Percentiles rank a stretch among this genome's conserved stretches.
These are phyloP conservation scores for Alternaria longipes DNA, from an alignment of 2,329 filamentous ascomycete species.

Conservation along the genomic window DNA sequence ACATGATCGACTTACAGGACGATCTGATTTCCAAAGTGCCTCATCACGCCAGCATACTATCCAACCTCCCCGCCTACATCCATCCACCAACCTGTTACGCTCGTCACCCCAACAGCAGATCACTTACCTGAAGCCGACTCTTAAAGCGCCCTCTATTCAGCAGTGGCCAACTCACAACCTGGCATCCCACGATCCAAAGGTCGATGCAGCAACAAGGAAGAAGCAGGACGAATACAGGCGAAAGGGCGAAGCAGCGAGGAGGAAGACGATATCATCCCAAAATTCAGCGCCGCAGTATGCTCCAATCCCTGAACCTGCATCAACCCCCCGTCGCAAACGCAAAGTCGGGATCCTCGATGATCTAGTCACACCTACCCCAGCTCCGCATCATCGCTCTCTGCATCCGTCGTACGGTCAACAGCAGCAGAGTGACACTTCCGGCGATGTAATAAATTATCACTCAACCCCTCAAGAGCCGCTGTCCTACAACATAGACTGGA, in stretches of 20 bases:
- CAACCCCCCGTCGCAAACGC: constrained; percentile 2
- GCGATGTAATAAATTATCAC: background rate
- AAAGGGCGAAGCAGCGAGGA: constrained; percentile 4
- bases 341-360: background rate
- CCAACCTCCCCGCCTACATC: background rate
- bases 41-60: background rate
- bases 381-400: background rate
- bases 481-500: background rate
- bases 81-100: background rate
- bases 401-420: background rate
- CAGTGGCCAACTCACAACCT: constrained; percentile 26
- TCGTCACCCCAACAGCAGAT: background rate
- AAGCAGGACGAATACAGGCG: constrained; percentile 13
- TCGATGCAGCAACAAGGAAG: constrained; percentile 3
- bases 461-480: background rate
- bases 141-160: constrained; percentile 15
- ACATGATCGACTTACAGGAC: background rate
- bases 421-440: background rate
- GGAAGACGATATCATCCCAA: background rate
- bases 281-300: background rate
- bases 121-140: background rate
- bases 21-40: background rate
- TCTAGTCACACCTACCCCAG: background rate
- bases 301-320: background rate
- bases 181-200: constrained; percentile 6